A percentile compares a stretch with the other conserved stretches of the same genome.
Conservation (phyloP, 1,284 basidiomycete genomes). For the Earliella scabrosa region DNA sequence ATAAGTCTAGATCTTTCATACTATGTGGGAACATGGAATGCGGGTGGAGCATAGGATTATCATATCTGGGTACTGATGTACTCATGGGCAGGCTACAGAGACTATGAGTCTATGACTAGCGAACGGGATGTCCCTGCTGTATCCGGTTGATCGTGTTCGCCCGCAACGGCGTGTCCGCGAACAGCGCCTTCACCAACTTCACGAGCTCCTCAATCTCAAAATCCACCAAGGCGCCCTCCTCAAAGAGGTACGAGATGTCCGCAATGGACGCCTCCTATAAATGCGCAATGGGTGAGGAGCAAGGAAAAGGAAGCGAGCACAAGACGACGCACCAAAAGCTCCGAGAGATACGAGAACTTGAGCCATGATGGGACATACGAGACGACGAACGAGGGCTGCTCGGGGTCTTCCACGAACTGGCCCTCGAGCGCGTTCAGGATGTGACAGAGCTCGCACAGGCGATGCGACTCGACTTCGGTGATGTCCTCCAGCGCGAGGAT, state of each 20-base stretch:
- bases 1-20: no score
- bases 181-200: constrained; percentile 83
- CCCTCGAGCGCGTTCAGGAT: constrained; percentile 81
- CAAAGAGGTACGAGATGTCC: constrained; percentile 93
- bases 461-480: constrained; percentile 87
- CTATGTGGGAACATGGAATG: neutral
- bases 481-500: constrained; percentile 88
- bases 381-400: constrained; percentile 72
- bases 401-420: constrained; percentile 73
- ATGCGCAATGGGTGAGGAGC: no score
- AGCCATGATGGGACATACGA: constrained; percentile 91
- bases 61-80: no score
- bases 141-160: constrained; percentile 81
- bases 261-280: constrained; percentile 88
- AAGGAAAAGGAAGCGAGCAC: constrained; percentile 11
- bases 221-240: constrained; percentile 90
- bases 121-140: constrained; percentile 56
- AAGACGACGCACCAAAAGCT: constrained; percentile 72
- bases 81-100: no score
- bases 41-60: no score
- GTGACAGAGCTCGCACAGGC: constrained; percentile 81
- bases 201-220: constrained; percentile 87
- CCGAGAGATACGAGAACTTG: constrained; percentile 92
- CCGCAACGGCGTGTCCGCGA: constrained; percentile 88
- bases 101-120: constrained; percentile 10